Conservation (phyloP, 768 basidiomycete genomes). For the Lanmaoa pseudosensibilis region DNA sequence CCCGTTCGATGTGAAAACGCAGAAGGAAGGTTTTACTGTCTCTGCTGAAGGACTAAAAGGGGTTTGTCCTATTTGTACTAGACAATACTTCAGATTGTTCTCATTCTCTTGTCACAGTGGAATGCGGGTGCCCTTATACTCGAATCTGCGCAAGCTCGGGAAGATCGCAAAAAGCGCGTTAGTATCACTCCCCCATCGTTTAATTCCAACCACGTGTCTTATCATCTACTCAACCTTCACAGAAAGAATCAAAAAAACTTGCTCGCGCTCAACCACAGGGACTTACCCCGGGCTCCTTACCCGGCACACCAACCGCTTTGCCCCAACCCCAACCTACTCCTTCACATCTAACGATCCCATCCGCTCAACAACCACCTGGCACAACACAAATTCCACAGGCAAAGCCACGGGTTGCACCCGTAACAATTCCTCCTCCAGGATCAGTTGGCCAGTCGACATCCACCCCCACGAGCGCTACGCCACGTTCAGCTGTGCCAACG, state of each 20-base stretch:
- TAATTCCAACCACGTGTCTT: conserved; percentile 13
- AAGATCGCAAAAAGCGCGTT: conserved; percentile 77
- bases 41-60: conserved; percentile 72
- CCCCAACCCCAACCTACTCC: conserved; percentile 39
- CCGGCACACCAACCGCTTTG: conserved; percentile 21
- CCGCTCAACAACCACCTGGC: conserved; percentile 26
- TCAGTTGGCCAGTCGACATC: conserved; percentile 29
- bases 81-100: conserved; percentile 3
- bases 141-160: conserved; percentile 72
- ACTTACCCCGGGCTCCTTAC: conserved; percentile 20
- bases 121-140: conserved; percentile 59
- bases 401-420: conserved; percentile 34
- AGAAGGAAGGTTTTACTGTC: conserved; percentile 71
- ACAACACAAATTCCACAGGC: conserved; percentile 11
- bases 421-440: conserved; percentile 33
- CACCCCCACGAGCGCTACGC: conserved; percentile 34
- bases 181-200: conserved; percentile 30
- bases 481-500: conserved; percentile 29
- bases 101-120: conserved; percentile 49
- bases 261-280: conserved; percentile 53
- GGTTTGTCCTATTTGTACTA: conserved; percentile 43
- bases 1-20: conserved; percentile 64
- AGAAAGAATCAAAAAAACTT: conserved; percentile 74
- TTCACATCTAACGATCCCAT: conserved; percentile 22
- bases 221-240: conserved; percentile 11